phyloP scores from a whole-genome alignment of 108 stramenopile genomes.

The Cylindrotheca closterium region DNA sequence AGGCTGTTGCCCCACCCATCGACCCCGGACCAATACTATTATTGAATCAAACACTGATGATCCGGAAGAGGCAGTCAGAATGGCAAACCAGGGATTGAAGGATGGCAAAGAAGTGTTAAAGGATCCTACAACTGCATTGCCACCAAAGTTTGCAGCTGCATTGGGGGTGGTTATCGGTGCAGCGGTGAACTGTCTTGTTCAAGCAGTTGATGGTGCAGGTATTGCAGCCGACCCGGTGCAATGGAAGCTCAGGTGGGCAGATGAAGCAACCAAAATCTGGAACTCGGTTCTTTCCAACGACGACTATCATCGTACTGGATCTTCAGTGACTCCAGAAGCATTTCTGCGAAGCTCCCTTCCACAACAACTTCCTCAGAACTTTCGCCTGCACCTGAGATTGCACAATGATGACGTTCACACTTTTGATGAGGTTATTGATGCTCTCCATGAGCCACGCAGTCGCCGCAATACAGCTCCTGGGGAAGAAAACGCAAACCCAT shows the following conservation, averaged over 20 bases:
- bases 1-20: slow-evolving; percentile 89
- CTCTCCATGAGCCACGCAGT: slow-evolving; percentile 45
- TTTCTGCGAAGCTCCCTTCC: slow-evolving; percentile 2
- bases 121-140: slow-evolving; percentile 50
- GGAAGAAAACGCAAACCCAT: slow-evolving; percentile 8
- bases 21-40: slow-evolving; percentile 35
- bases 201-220: slow-evolving; percentile 71
- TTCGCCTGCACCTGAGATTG: slow-evolving; percentile 63
- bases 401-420: slow-evolving; percentile 99
- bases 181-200: slow-evolving; percentile 60
- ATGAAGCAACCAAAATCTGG: slow-evolving; percentile 67
- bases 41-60: slow-evolving; percentile 30
- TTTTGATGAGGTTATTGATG: slow-evolving; percentile 90
- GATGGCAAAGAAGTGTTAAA: slow-evolving; percentile 68
- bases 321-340: slow-evolving; percentile 10
- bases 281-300: slow-evolving; percentile 59
- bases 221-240: slow-evolving; percentile 78
- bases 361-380: slow-evolving; percentile 43
- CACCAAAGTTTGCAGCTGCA: slow-evolving; percentile 71
- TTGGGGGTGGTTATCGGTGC: slow-evolving; percentile 78
- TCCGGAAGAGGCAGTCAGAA: slow-evolving; percentile 49
- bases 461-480: slow-evolving; percentile 1
- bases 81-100: slow-evolving; percentile 28
- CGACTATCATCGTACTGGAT: slow-evolving; percentile 40
- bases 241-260: slow-evolving; percentile 75